Percentiles rank a stretch among this genome's conserved stretches.
These are phyloP conservation scores for Lecanicillium sp. DNA, from an alignment of 2,329 filamentous ascomycete genomes.

Conservation along the genomic window DNA sequence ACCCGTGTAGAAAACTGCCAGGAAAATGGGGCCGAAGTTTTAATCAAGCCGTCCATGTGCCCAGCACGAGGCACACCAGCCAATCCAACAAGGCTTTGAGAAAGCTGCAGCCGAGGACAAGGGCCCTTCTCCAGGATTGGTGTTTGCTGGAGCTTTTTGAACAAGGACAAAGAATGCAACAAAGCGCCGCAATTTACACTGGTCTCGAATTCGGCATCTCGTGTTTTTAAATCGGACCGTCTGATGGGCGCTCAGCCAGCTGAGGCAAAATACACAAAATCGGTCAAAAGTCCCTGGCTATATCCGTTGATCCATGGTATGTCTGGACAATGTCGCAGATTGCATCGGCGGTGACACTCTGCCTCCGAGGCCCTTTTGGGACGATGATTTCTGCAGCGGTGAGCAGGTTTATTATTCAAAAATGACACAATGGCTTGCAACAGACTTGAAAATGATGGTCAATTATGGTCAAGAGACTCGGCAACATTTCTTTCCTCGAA, in stretches of 20 bases:
- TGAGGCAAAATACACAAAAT: not conserved
- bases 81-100: too few species aligned
- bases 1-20: too few species aligned
- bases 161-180: not conserved
- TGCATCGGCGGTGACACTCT: not conserved
- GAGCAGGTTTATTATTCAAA: not conserved
- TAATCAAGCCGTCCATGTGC: too few species aligned
- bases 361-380: not conserved
- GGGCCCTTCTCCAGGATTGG: constrained; percentile 3
- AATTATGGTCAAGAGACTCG: too few species aligned
- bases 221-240: not conserved
- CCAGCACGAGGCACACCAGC: too few species aligned
- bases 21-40: too few species aligned
- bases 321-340: not conserved
- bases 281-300: not conserved
- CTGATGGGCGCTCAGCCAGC: not conserved
- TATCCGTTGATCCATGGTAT: not conserved
- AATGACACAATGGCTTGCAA: constrained; percentile 1
- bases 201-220: not conserved
- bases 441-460: not conserved
- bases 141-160: not conserved
- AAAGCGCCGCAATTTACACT: not conserved
- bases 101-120: too few species aligned
- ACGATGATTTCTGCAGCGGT: not conserved
- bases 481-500: too few species aligned